Percentiles rank a stretch among this genome's conserved stretches.
These are phyloP conservation scores for Oryza longistaminata DNA, from an alignment of 176 grass and related monocot genomes.

Conservation along the genomic window DNA sequence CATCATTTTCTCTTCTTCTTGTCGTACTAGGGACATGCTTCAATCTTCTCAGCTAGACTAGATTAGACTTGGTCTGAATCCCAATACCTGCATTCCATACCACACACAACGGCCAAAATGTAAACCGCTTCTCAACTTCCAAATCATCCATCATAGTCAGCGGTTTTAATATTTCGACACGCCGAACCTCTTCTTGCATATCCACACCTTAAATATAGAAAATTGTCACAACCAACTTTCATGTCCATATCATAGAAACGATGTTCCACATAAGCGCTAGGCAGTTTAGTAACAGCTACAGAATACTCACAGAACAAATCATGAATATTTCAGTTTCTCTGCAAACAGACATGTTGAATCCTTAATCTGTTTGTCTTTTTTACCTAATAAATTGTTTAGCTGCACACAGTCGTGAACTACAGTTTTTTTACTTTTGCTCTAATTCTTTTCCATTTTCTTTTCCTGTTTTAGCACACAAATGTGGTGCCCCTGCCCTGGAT, in stretches of 20 bases:
- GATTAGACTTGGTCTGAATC: background rate
- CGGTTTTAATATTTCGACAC: background rate
- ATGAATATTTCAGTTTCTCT: background rate
- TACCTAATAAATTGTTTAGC: no score
- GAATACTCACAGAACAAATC: background rate
- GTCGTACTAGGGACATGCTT: background rate
- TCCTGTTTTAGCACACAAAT: background rate
- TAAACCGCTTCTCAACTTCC: background rate
- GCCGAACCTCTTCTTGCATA: background rate
- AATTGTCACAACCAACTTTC: background rate
- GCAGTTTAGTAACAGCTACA: background rate
- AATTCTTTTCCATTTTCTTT: background rate
- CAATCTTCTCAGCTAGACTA: background rate
- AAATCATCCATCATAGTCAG: background rate
- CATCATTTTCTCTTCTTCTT: background rate
- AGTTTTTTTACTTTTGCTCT: background rate
- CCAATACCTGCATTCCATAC: background rate
- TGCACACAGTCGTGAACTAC: no score
- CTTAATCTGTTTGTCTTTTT: no score
- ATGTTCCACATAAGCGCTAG: background rate
- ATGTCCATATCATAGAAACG: background rate
- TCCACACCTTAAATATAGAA: background rate
- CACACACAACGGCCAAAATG: background rate
- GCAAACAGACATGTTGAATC: background rate
- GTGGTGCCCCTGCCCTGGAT: background rate